Evolutionary conservation across 2,329 filamentous ascomycete species (phyloP), one percentile per base, ranked within the genome.

Genomic region (Hypoxylon sp.): DNA sequence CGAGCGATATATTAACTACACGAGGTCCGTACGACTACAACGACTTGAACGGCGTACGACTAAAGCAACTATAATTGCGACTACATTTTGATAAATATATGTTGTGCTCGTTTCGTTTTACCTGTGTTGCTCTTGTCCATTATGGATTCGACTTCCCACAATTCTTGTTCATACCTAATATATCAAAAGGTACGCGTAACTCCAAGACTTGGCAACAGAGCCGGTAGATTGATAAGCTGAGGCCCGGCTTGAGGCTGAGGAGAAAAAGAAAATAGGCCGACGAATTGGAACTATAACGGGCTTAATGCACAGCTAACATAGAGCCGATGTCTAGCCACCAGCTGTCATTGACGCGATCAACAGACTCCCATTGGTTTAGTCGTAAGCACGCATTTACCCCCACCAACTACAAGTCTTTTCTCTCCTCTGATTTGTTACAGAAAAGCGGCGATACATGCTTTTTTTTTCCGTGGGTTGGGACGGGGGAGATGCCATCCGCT

Each of bases 281-380:
- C 32, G 50, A 58, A 55, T 53, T 37, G 24, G 24, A 26, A 48
- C 28, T 2, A 26, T 24, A 32, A n/a, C 30, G 30, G 30, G 30
- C 30, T 32, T 10, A 32, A 10, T 32, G 30, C 30, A 32, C 11
- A 2, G 30, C 30, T 32, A 32, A 32, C 30, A 8, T 32, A 13
- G 30, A 32, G 15, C 56, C 64, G 64, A 67, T 67, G 50, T 26
- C 51, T 34, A 54, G 51, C 64, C 56, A 64, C 22, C 15, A 59
- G 19, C 57, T 56, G 57, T 60, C 57, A 61, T 39, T 22, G 7
- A 30, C 6, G 47, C 50, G 64, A 67, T 67, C 64, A 32, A 34
- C 20, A 19, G 50, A 39, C 54, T 58, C n/a, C 57, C 19, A 64
- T 64, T 67, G 59, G 57, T 6, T 46, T 19, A 11, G 6, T 17